Evolutionary conservation across 108 stramenopile species (phyloP).

Genomic region (Conticribra guillardii): DNA sequence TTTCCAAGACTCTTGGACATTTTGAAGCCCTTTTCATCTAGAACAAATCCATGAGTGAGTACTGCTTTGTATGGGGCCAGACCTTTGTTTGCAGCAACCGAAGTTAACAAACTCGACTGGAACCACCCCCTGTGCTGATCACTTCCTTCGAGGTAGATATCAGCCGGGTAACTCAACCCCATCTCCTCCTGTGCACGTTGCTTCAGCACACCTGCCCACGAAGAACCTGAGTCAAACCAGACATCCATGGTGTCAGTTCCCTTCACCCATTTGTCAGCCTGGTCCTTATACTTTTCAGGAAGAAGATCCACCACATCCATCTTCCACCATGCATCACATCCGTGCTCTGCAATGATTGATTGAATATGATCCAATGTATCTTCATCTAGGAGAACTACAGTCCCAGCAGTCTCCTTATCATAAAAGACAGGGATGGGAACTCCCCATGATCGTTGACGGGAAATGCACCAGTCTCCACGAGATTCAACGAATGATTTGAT

Average conservation of each 20-base stretch:
- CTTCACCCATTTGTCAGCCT: constrained; percentile 92
- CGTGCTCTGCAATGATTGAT: constrained; percentile 86
- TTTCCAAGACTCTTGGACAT: constrained; percentile 99
- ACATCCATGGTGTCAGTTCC: constrained; percentile 99
- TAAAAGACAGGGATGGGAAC: constrained; percentile 99
- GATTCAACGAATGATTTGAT: constrained; percentile 86
- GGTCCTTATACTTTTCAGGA: constrained; percentile 78
- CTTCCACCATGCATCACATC: constrained; percentile 97
- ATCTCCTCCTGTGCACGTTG: constrained; percentile 71
- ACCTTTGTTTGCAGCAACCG: constrained; percentile 86
- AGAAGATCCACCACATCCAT: constrained; percentile 90
- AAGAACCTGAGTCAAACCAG: constrained; percentile 99
- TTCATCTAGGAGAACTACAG: constrained; percentile 86
- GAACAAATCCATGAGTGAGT: constrained; percentile 98
- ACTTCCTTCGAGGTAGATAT: constrained; percentile 92
- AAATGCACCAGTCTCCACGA: constrained; percentile 99
- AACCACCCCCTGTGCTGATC: constrained; percentile 99
- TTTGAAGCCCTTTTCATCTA: constrained; percentile 98
- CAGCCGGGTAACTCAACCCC: constrained; percentile 86
- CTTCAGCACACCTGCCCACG: constrained; percentile 95
- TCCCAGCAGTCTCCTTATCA: constrained; percentile 76
- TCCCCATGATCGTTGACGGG: constrained; percentile 98
- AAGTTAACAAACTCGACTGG: constrained; percentile 96
- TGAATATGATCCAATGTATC: constrained; percentile 87
- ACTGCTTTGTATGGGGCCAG: constrained; percentile 95